Evolutionary conservation across 2,329 filamentous ascomycete genomes (phyloP).

Genomic region (Cyphellophora attinorum): DNA sequence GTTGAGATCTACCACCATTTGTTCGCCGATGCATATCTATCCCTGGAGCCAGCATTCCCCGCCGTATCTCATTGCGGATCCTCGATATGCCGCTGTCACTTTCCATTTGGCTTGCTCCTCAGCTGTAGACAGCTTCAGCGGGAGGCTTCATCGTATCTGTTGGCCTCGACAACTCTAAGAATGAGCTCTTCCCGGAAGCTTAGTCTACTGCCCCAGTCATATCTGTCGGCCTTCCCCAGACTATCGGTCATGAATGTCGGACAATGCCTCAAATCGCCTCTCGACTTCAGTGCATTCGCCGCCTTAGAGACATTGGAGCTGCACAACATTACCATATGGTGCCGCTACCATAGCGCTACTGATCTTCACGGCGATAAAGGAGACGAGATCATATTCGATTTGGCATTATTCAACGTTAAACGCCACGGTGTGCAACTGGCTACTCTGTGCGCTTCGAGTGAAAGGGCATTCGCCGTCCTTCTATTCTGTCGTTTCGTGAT

Average conservation of each 20-base stretch:
- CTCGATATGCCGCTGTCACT: slow-evolving; percentile 8
- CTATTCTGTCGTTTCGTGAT: slow-evolving; percentile 11
- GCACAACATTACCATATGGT: slow-evolving; percentile 10
- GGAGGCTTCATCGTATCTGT: slow-evolving; percentile 6
- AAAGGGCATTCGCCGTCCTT: slow-evolving; percentile 6
- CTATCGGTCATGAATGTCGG: slow-evolving; percentile 1
- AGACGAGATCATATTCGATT: slow-evolving; percentile 10
- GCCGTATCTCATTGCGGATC: slow-evolving; percentile 3
- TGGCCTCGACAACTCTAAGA: slow-evolving; percentile 8
- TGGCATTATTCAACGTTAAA: slow-evolving; percentile 12
- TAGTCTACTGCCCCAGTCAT: slow-evolving; percentile 2
- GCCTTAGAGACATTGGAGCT: slow-evolving; percentile 7
- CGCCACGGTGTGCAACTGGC: slow-evolving; percentile 3
- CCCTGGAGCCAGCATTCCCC: not conserved
- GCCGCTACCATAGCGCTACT: slow-evolving; percentile 9
- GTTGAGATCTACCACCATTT: slow-evolving; percentile 8
- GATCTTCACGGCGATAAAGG: slow-evolving; percentile 4
- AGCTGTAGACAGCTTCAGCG: slow-evolving; percentile 7
- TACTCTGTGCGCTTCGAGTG: not conserved
- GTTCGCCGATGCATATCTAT: slow-evolving; percentile 4
- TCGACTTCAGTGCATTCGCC: slow-evolving; percentile 4
- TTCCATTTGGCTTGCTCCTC: slow-evolving; percentile 5
- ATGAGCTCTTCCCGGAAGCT: slow-evolving; percentile 5
- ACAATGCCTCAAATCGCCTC: not conserved
- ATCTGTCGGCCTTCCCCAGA: slow-evolving; percentile 5